phyloP scores from a whole-genome alignment of 2,329 filamentous ascomycete species.

The Ambrosiella cleistominuta region DNA sequence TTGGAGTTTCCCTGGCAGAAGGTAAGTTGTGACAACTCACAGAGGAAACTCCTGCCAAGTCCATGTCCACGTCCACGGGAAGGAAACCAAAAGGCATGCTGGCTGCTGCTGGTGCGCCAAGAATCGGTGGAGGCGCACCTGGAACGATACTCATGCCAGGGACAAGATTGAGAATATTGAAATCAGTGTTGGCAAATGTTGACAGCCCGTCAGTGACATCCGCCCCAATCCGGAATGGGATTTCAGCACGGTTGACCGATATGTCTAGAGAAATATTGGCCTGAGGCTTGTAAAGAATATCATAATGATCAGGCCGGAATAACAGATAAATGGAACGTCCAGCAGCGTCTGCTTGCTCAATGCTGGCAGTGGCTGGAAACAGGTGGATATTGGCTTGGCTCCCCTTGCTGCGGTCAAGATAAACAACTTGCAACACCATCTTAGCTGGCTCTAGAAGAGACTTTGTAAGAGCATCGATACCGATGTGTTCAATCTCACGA shows the following conservation, averaged over 20 bases:
- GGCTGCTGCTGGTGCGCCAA: too few species aligned
- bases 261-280: slow-evolving; percentile 1
- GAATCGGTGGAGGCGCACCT: too few species aligned
- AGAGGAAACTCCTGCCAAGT: background rate
- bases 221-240: slow-evolving; percentile 26
- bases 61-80: background rate
- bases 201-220: slow-evolving; percentile 27
- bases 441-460: slow-evolving; percentile 63
- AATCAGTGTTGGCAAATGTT: slow-evolving; percentile 26
- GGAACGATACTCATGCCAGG: too few species aligned
- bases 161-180: slow-evolving; percentile 23
- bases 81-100: background rate
- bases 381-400: slow-evolving; percentile 55
- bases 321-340: slow-evolving; percentile 38
- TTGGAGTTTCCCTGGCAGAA: background rate
- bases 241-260: slow-evolving; percentile 19
- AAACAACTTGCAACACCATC: slow-evolving; percentile 72
- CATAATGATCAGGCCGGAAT: slow-evolving; percentile 74
- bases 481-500: slow-evolving; percentile 82
- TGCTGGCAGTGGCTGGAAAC: slow-evolving; percentile 38
- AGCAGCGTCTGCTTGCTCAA: slow-evolving; percentile 25
- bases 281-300: slow-evolving; percentile 61
- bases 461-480: slow-evolving; percentile 58
- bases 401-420: slow-evolving; percentile 73
- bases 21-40: background rate